Evolutionary conservation across 148 eudicot genomes (phyloP).

Genomic region (Nepenthes mirabilis): DNA sequence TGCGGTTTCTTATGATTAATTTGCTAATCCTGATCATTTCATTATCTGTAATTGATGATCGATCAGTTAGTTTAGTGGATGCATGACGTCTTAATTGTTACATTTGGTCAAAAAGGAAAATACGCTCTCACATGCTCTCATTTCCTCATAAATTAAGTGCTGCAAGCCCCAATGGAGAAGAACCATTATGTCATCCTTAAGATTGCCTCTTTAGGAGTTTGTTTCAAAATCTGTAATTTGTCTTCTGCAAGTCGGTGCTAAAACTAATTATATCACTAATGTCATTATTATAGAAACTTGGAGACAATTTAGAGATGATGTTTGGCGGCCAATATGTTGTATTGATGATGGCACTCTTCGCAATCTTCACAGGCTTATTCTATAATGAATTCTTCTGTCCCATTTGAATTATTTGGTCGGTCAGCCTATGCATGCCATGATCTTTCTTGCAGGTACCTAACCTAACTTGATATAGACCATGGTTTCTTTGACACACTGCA

Average conservation of each 20-base stretch:
- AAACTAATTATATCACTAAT: not conserved
- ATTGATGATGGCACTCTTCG: slow-evolving; percentile 50
- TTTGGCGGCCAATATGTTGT: slow-evolving; percentile 60
- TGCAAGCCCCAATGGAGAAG: too few species aligned
- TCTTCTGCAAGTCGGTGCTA: not conserved
- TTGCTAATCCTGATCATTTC: too few species aligned
- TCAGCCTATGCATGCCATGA: slow-evolving; percentile 57
- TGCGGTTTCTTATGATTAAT: too few species aligned
- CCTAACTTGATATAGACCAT: not conserved
- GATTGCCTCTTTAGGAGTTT: too few species aligned
- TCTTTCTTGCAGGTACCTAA: slow-evolving; percentile 36
- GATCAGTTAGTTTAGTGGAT: too few species aligned
- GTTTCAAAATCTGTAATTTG: too few species aligned
- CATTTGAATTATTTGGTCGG: slow-evolving; percentile 36
- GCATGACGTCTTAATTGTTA: too few species aligned
- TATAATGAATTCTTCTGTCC: slow-evolving; percentile 57
- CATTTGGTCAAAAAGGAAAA: too few species aligned
- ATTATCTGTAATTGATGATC: too few species aligned
- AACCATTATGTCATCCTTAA: too few species aligned
- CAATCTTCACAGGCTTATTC: slow-evolving; percentile 48
- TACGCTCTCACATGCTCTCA: too few species aligned
- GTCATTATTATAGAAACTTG: slow-evolving; percentile 28
- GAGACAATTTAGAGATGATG: slow-evolving; percentile 53
- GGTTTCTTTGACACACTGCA: slow-evolving; percentile 1
- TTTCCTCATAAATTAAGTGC: too few species aligned